Base-by-base conservation (phyloP, 1,139 yeast genomes). In the Saccharomyces pastorianus region DNA sequence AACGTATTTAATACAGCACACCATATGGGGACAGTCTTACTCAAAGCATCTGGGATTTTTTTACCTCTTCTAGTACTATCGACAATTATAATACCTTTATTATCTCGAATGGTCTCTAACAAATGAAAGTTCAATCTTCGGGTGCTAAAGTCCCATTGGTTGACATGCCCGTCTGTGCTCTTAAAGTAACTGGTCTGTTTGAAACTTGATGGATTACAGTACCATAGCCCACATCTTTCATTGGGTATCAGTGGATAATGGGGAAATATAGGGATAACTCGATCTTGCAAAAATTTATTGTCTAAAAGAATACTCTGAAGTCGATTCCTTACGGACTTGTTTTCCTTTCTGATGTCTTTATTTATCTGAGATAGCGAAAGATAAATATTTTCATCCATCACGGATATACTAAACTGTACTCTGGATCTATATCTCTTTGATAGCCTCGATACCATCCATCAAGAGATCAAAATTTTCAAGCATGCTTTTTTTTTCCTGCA, bases 1-100 rank as follows among this genome's bases (percentile, higher is more conserved):
- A 83, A 71, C 34, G 71, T 70, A 64, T 86, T 87, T 28, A 89
- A 58, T 6, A 88, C 93, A 0, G 93, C 87, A 70, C 96, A 87
- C 97, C 97, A 90, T 2, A 88, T 85, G 0, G 96, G 96, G 1
- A 89, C 75, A 0, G 96, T 89, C 62, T 89, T 90, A 63, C 89
- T 84, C 8, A 88, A 71, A 0, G 96, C 87, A 70, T 90, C 97
- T 0, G 97, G 96, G 69, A 89, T 82, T 34, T 80, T 71, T 64
- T 89, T 90, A 1, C 96, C 96, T 52, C 89, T 74, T 59, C 96
- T 72, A 0, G 96, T 89, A 8, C 96, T 87, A 68, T 90, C 96
- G 1, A 89, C 84, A n/a, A 88, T 73, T 1, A 83, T 71, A 0
- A 82, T 59, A 0, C 90, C 89, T 7, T 71, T 66, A 44, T 71